Conservation (phyloP, 768 basidiomycete species). For the Pleurotus tuoliensis region DNA sequence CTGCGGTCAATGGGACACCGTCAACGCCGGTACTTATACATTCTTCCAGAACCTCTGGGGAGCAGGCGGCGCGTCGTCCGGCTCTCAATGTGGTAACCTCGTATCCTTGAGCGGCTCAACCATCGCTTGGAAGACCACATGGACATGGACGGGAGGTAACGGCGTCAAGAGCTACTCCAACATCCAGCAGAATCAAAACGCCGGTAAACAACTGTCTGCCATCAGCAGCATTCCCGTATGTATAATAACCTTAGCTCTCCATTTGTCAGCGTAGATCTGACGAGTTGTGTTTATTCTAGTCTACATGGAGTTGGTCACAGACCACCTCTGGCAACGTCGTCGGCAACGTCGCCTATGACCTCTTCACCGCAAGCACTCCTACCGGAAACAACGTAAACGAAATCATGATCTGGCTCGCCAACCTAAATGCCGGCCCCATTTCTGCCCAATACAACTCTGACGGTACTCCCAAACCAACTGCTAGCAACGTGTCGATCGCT, state of each 20-base stretch:
- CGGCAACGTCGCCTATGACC: conserved; percentile 57
- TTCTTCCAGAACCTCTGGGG: conserved; percentile 50
- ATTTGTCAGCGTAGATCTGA: too few species aligned
- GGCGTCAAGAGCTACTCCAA: conserved; percentile 63
- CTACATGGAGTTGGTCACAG: conserved; percentile 57
- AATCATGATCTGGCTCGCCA: conserved; percentile 68
- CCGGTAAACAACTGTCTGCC: conserved; percentile 50
- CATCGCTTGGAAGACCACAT: conserved; percentile 48
- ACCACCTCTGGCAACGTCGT: conserved; percentile 35
- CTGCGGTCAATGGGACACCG: conserved; percentile 49
- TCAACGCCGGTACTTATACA: conserved; percentile 41
- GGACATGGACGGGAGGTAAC: conserved; percentile 49
- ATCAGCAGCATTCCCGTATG: conserved; percentile 55
- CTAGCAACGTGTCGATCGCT: conserved; percentile 39
- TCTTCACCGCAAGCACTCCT: conserved; percentile 53
- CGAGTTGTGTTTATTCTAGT: conserved; percentile 22
- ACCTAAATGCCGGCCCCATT: conserved; percentile 55
- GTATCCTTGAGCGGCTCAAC: conserved; percentile 35
- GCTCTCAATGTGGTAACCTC: conserved; percentile 49
- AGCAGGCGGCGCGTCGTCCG: conserved; percentile 34
- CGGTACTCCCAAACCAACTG: conserved; percentile 45
- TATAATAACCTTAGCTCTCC: neutral
- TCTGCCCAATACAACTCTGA: conserved; percentile 40
- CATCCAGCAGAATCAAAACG: conserved; percentile 42
- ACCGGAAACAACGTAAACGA: conserved; percentile 46